Evolutionary conservation across 495 filamentous ascomycete genomes (phyloP).

Genomic region (Penicillium coprophilum): DNA sequence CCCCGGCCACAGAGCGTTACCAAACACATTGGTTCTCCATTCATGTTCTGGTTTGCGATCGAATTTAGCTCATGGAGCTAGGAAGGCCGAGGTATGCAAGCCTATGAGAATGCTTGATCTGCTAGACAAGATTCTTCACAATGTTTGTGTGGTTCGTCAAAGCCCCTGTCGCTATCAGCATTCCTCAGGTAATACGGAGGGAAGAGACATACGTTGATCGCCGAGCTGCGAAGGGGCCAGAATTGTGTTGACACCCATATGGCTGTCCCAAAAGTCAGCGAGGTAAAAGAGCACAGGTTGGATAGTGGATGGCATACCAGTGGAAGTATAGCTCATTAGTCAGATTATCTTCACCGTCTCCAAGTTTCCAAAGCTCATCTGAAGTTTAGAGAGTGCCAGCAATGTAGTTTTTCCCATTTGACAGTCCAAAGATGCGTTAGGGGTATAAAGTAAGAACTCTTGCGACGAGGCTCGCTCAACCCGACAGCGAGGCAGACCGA

Average conservation of each 20-base stretch:
- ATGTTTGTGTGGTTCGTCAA: conserved; percentile 28
- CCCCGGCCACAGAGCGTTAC: conserved; percentile 23
- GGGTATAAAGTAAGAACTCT: no score
- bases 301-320: conserved; percentile 5
- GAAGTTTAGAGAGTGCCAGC: conserved; percentile 11
- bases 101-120: conserved; percentile 16
- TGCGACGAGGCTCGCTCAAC: no score
- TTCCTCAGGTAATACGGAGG: no score
- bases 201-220: conserved; percentile 12
- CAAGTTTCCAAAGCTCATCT: conserved; percentile 17
- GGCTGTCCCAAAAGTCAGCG: conserved; percentile 3
- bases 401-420: no score
- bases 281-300: not conserved
- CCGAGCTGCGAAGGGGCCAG: conserved; percentile 3
- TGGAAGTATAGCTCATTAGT: conserved; percentile 21
- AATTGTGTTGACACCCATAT: conserved; percentile 16
- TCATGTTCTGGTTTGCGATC: conserved; percentile 18
- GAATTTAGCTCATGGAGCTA: conserved; percentile 20
- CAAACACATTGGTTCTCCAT: conserved; percentile 18
- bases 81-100: conserved; percentile 20
- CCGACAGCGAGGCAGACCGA: no score
- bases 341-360: conserved; percentile 18
- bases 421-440: no score
- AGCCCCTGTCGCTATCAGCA: conserved; percentile 4
- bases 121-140: conserved; percentile 6